Conservation (phyloP, 768 basidiomycete genomes). For the Hypholoma fasciculare region DNA sequence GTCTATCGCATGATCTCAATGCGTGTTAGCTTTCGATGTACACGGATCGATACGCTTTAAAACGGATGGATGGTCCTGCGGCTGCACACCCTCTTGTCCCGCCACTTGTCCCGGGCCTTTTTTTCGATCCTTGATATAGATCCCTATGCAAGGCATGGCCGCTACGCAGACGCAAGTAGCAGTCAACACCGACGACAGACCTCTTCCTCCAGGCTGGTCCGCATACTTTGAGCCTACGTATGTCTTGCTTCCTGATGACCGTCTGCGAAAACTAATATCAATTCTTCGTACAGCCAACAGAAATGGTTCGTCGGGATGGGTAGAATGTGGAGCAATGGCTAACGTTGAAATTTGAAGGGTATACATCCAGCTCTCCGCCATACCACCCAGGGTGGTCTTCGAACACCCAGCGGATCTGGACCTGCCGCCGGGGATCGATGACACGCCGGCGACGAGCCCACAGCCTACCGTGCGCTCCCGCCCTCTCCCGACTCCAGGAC, state of each 20-base stretch:
- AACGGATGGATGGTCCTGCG: neutral
- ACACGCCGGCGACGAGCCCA: neutral
- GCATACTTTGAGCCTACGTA: conserved; percentile 32
- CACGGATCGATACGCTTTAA: neutral
- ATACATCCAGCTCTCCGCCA: conserved; percentile 31
- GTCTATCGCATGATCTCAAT: neutral
- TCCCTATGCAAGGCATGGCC: neutral
- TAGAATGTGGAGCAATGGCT: neutral
- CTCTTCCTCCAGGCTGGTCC: conserved; percentile 33
- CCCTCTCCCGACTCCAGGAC: neutral
- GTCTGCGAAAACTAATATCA: neutral
- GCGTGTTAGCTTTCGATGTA: neutral
- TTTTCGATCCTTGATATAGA: neutral
- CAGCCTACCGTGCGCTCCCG: conserved; percentile 3
- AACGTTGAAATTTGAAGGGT: conserved; percentile 21
- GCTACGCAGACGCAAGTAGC: conserved; percentile 2
- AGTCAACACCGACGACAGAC: conserved; percentile 18
- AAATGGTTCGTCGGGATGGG: conserved; percentile 18
- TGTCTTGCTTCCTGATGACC: neutral
- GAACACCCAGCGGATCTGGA: conserved; percentile 29
- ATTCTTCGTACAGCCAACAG: conserved; percentile 13
- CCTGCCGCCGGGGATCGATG: neutral
- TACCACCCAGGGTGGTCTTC: conserved; percentile 34
- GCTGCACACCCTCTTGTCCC: neutral
- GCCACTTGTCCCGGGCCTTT: neutral